phyloP scores from a whole-genome alignment of 768 basidiomycete species.

The Suillus fuscotomentosus region DNA sequence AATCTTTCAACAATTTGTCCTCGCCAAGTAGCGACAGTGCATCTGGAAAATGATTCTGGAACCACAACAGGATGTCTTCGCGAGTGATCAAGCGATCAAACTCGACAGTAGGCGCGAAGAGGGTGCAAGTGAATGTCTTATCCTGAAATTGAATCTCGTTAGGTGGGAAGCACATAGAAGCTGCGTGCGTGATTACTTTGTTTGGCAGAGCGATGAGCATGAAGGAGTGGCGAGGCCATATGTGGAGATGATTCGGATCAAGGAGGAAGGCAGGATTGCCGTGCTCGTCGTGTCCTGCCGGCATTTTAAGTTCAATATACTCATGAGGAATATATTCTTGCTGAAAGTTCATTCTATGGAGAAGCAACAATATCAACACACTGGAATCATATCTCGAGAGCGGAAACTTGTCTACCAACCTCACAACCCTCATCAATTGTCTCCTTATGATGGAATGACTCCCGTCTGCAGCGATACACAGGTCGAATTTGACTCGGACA shows the following conservation, averaged over 20 bases:
- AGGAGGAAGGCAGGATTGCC: constrained; percentile 74
- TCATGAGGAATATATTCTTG: constrained; percentile 96
- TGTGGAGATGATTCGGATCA: constrained; percentile 95
- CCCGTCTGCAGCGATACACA: constrained; percentile 92
- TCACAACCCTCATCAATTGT: constrained; percentile 93
- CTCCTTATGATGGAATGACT: constrained; percentile 88
- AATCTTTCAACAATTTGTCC: constrained; percentile 71
- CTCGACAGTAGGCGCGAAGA: constrained; percentile 83
- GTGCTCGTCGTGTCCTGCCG: constrained; percentile 62
- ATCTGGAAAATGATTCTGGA: constrained; percentile 82
- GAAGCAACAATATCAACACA: constrained; percentile 9
- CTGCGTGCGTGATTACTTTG: constrained; percentile 56
- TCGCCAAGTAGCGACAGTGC: constrained; percentile 86
- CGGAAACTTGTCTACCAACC: constrained; percentile 49
- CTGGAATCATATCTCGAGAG: constrained; percentile 10
- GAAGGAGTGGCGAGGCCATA: constrained; percentile 98
- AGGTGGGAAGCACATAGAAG: constrained; percentile 27
- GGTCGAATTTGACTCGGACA: constrained; percentile 57
- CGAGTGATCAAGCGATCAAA: constrained; percentile 65
- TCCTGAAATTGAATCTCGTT: constrained; percentile 54
- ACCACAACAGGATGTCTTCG: constrained; percentile 67
- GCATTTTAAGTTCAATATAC: constrained; percentile 96
- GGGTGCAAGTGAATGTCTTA: constrained; percentile 94
- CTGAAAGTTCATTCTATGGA: constrained; percentile 84
- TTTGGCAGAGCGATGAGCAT: constrained; percentile 99